Evolutionary conservation across 2,329 filamentous ascomycete genomes (phyloP).

Genomic region (Arthrobotrys conoides): DNA sequence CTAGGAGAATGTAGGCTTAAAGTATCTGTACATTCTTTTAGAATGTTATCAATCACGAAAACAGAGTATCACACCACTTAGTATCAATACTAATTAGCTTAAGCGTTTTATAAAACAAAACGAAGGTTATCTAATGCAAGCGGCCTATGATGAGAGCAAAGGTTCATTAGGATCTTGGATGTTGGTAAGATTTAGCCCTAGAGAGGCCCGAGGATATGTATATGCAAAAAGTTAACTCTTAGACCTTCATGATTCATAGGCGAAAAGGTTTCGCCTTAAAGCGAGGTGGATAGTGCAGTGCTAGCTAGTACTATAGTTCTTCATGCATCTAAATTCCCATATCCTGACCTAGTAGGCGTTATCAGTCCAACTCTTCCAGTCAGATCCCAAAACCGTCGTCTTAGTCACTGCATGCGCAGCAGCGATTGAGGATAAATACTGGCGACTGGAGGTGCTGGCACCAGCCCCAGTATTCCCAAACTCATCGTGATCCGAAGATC

Average conservation of each 20-base stretch:
- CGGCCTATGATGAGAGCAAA: too few species aligned
- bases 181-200: too few species aligned
- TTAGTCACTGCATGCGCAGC: conserved; percentile 64
- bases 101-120: neutral
- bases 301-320: too few species aligned
- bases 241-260: too few species aligned
- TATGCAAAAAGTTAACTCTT: too few species aligned
- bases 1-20: neutral
- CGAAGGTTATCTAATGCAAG: neutral
- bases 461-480: conserved; percentile 65
- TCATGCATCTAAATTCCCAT: neutral
- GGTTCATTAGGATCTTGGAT: too few species aligned
- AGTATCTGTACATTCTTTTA: neutral
- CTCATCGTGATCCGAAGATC: conserved; percentile 55
- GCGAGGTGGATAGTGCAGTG: too few species aligned
- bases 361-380: conserved; percentile 61
- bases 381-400: conserved; percentile 61
- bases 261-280: too few species aligned
- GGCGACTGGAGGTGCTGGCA: conserved; percentile 61
- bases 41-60: conserved; percentile 15
- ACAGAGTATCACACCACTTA: conserved; percentile 9
- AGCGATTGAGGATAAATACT: conserved; percentile 63
- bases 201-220: too few species aligned
- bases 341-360: conserved; percentile 17
- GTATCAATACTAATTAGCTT: too few species aligned